These are phyloP conservation scores for apple (Malus domestica) DNA, from an alignment of 306 rosid species.

Conservation along the genomic window ASM211411v1 NC_041797.1:56501-57000, in stretches of 20 bases:
- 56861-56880: constrained; percentile 35
- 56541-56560: not conserved
- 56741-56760: not conserved
- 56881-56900: constrained; percentile 72
- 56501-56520: no score
- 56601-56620: constrained; percentile 46
- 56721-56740: not conserved
- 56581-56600: constrained; percentile 71
- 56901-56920: constrained; percentile 72
- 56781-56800: no score
- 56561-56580: constrained; percentile 45
- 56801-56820: not conserved
- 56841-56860: constrained; percentile 29
- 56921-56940: constrained; percentile 72
- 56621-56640: constrained; percentile 66
- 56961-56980: constrained; percentile 52
- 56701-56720: not conserved
- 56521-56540: no score
- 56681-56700: not conserved
- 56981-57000: constrained; percentile 14
- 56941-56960: constrained; percentile 74
- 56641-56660: constrained; percentile 17
- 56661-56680: not conserved
- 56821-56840: constrained; percentile 44
- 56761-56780: constrained; percentile 2